A percentile compares a stretch with the other conserved stretches of the same genome.
phyloP scores from a whole-genome alignment of 148 eudicot species.

The Salicornia ramosissima region DNA sequence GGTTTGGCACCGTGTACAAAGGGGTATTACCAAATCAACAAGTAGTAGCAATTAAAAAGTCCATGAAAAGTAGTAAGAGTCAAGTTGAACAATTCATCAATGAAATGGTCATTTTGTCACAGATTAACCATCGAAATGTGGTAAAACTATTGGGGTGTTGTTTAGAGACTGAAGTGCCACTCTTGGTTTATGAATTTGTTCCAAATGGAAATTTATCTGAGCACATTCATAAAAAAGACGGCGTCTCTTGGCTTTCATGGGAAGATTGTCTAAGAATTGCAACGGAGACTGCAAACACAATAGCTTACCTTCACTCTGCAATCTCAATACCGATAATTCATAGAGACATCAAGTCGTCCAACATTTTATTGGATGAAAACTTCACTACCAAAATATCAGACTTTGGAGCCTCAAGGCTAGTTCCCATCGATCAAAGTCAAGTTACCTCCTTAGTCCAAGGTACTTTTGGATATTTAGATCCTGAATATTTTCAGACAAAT shows the following conservation, averaged over 20 bases:
- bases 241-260: conserved; percentile 11
- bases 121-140: conserved; percentile 24
- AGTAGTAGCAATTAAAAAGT: conserved; percentile 20
- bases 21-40: conserved; percentile 16
- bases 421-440: conserved; percentile 22
- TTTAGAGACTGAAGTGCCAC: conserved; percentile 25
- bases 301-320: conserved; percentile 19
- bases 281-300: conserved; percentile 20
- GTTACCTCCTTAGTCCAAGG: conserved; percentile 24
- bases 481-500: conserved; percentile 25
- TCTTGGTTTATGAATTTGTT: conserved; percentile 17
- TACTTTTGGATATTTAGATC: conserved; percentile 22
- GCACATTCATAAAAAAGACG: conserved; percentile 16
- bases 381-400: conserved; percentile 18
- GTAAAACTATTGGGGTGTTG: conserved; percentile 19
- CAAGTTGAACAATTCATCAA: conserved; percentile 20
- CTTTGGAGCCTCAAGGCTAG: conserved; percentile 16
- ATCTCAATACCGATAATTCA: conserved; percentile 18
- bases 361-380: conserved; percentile 22
- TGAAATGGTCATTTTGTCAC: conserved; percentile 20
- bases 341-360: conserved; percentile 20
- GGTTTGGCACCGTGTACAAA: conserved; percentile 16
- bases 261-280: conserved; percentile 19
- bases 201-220: conserved; percentile 19
- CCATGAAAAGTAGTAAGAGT: conserved; percentile 11